phyloP scores from a whole-genome alignment of 2,329 filamentous ascomycete species.

The Dactylellina haptotyla region DNA sequence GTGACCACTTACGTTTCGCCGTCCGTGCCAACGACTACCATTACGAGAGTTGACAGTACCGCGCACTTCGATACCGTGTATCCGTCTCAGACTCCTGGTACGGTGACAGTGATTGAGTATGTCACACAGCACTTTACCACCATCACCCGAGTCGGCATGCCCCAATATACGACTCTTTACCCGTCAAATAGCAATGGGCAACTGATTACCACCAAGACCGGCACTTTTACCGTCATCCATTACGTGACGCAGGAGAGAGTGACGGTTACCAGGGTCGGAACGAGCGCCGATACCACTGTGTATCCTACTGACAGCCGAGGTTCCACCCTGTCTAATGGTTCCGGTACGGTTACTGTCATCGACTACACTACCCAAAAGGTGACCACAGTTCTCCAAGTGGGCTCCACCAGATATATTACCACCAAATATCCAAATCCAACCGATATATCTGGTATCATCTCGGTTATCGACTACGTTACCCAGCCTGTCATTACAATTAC shows the following conservation, averaged over 20 bases:
- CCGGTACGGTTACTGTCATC: background rate
- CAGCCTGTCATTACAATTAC: background rate
- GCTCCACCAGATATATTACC: background rate
- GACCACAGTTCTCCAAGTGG: background rate
- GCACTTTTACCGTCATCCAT: background rate
- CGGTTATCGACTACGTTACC: background rate
- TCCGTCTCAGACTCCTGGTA: background rate
- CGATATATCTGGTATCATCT: background rate
- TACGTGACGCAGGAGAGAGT: background rate
- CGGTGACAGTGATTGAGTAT: background rate
- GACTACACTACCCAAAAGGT: background rate
- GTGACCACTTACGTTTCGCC: background rate
- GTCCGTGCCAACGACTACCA: background rate
- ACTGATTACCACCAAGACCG: background rate
- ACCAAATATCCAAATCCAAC: background rate
- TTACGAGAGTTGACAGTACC: background rate
- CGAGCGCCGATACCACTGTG: background rate
- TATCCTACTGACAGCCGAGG: constrained; percentile 5
- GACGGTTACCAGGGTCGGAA: background rate
- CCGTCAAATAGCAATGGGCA: background rate
- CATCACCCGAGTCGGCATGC: background rate
- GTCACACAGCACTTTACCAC: background rate
- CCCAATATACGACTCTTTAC: background rate
- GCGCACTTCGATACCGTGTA: background rate
- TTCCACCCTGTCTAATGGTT: background rate